Percentiles rank a stretch among this genome's conserved stretches.
These are phyloP conservation scores for Aspergillus awamori DNA, from an alignment of 2,329 filamentous ascomycete genomes.

Conservation along the genomic window DNA sequence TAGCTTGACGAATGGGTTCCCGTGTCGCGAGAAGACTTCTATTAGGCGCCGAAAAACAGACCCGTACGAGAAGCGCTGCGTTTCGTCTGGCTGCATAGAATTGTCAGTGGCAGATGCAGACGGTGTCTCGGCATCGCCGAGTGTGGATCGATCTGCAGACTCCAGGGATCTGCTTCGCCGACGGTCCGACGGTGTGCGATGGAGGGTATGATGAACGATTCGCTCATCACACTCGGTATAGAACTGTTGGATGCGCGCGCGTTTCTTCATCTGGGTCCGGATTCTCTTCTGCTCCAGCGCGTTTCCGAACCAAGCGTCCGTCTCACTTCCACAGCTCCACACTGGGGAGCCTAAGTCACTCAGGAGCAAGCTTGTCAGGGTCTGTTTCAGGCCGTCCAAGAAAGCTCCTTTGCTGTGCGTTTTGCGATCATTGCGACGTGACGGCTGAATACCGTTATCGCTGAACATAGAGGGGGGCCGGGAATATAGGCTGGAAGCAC, in stretches of 20 bases:
- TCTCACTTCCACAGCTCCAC: slow-evolving; percentile 88
- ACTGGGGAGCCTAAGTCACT: slow-evolving; percentile 88
- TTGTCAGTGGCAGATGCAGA: background rate
- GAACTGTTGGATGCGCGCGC: slow-evolving; percentile 42
- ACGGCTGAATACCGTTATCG: slow-evolving; percentile 37
- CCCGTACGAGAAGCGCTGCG: slow-evolving; percentile 70
- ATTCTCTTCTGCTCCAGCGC: slow-evolving; percentile 55
- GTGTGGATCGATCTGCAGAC: slow-evolving; percentile 19
- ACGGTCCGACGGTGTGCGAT: slow-evolving; percentile 25
- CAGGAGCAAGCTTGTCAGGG: slow-evolving; percentile 78
- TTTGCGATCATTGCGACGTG: slow-evolving; percentile 40
- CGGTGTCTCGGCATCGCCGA: background rate
- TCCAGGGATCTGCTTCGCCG: slow-evolving; percentile 42
- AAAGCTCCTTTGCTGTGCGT: slow-evolving; percentile 76
- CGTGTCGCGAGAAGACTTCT: slow-evolving; percentile 83
- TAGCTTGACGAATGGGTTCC: slow-evolving; percentile 84
- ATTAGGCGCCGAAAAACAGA: slow-evolving; percentile 78
- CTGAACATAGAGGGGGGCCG: slow-evolving; percentile 47
- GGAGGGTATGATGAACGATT: slow-evolving; percentile 28
- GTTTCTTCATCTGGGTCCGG: slow-evolving; percentile 43
- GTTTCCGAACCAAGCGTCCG: slow-evolving; percentile 77
- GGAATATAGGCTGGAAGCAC: slow-evolving; percentile 59
- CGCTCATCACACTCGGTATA: slow-evolving; percentile 41
- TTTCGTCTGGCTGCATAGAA: slow-evolving; percentile 23
- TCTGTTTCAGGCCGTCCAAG: slow-evolving; percentile 74